A percentile compares a stretch with the other conserved stretches of the same genome.
phyloP scores from a whole-genome alignment of 495 filamentous ascomycete species.

The Alectoria sarmentosa region DNA sequence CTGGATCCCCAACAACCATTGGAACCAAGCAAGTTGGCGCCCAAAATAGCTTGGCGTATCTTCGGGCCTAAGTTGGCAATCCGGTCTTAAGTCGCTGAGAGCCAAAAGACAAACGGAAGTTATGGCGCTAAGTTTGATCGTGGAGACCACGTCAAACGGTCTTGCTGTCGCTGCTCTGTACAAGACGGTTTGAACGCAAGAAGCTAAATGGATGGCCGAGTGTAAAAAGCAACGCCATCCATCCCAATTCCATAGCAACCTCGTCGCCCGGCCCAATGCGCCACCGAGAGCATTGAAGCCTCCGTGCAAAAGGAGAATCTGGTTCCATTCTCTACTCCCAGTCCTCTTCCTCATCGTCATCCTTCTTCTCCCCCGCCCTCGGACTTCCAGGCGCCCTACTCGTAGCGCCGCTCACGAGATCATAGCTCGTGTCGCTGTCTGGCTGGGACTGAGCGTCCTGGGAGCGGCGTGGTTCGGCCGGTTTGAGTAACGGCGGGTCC shows the following conservation, averaged over 20 bases:
- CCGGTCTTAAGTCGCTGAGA: not conserved
- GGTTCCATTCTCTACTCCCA: conserved; percentile 66
- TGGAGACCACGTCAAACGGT: not conserved
- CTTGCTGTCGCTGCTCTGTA: not conserved
- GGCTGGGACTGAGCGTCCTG: conserved; percentile 79
- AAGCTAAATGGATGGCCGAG: not conserved
- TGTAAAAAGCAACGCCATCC: not conserved
- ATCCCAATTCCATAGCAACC: not conserved
- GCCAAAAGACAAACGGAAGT: not conserved
- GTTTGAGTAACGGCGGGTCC: conserved; percentile 17
- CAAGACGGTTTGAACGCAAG: not conserved
- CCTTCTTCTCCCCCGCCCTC: conserved; percentile 51
- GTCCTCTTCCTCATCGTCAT: conserved; percentile 63
- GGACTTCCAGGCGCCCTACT: conserved; percentile 75
- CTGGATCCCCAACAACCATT: too few species aligned
- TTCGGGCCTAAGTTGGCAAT: too few species aligned
- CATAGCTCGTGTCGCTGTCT: conserved; percentile 89
- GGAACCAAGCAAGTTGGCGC: too few species aligned
- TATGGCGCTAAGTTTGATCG: not conserved
- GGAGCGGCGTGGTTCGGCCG: conserved; percentile 54
- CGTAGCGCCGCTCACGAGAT: conserved; percentile 79
- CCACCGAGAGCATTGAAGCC: not conserved
- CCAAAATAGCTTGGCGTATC: too few species aligned
- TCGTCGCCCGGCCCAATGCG: not conserved
- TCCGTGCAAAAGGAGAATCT: too few species aligned